Base-by-base conservation (phyloP, 805 yeast genomes). In the Candida xiaguanensis region DNA sequence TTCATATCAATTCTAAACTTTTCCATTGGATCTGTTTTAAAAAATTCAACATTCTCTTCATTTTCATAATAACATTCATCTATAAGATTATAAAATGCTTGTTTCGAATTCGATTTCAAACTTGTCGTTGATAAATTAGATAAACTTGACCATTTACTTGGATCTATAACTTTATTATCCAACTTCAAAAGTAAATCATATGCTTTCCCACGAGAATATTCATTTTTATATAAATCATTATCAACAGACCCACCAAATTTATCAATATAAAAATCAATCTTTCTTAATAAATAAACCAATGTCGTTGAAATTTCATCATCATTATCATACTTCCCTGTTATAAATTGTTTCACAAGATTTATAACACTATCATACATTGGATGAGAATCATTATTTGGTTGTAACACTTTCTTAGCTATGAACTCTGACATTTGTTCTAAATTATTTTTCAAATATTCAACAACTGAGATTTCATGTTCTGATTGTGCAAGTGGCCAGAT, bases 171-270 rank as follows among this genome's bases (percentile, higher is more conserved):
- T 28, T 34, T 56, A 12, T 65, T 53, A 7, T 59, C 48, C 6
- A 80, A 41, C 12, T 38, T 40, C 14, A 44, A 43, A 30, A 67
- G 53, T 17, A 82, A 47, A 19, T 78, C 75, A 50, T 75, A 78
- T 1, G 83, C 78, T 22, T 71, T 50, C 5, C 79, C 70, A 44
- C 71, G 67, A 1, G 83, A 73, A 34, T 78, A 72, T 39, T 77
- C 82, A 22, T 55, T 13, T 39, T 37, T 31, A 38, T 40, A 13
- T 8, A 22, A 13, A 2, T 42, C 33, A 24, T 30, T 22, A 18
- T 17, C 14, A 0, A 34, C 17, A 8, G 30, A 5, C 7, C 23
- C 32, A 8, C 37, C 44, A 11, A 28, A 5, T 14, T 31, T 30
- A 11, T 15, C 8, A 5, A 35, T 18, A 12, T 24, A 8, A 20